These are phyloP conservation scores for Tolypocladium tropicale DNA, from an alignment of 2,329 filamentous ascomycete genomes.

Conservation along the genomic window DNA sequence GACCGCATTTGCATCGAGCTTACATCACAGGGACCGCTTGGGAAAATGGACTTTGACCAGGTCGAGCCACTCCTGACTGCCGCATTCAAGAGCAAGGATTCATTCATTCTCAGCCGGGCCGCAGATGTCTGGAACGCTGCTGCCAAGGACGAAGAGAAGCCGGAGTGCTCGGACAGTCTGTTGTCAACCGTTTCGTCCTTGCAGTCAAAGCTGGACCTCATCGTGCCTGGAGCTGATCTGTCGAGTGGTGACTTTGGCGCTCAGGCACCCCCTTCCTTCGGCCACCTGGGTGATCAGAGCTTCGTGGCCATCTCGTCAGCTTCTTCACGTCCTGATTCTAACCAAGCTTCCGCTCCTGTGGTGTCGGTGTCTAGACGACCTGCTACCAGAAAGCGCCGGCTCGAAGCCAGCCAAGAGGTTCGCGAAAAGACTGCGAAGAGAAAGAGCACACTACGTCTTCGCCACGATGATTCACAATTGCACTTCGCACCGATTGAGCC, in stretches of 20 bases:
- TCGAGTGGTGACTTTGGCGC: constrained; percentile 26
- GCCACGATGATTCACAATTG: constrained; percentile 76
- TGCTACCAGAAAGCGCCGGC: constrained; percentile 16
- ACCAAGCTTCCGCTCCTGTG: constrained; percentile 6
- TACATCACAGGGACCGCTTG: constrained; percentile 21
- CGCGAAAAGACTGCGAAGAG: constrained; percentile 14
- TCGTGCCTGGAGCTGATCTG: constrained; percentile 32
- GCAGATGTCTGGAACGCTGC: constrained; percentile 56
- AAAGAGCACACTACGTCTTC: constrained; percentile 39
- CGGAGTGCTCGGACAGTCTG: constrained; percentile 57
- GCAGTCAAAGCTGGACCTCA: constrained; percentile 38
- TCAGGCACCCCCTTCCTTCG: constrained; percentile 31
- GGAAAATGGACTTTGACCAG: constrained; percentile 34
- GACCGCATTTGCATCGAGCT: constrained; percentile 33
- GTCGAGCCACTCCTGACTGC: constrained; percentile 46
- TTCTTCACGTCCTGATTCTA: constrained; percentile 15
- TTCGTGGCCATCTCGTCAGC: constrained; percentile 19
- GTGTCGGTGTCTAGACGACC: constrained; percentile 10
- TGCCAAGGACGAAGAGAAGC: constrained; percentile 47
- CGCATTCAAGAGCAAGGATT: constrained; percentile 49
- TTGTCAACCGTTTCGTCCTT: constrained; percentile 52
- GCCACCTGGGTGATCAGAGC: constrained; percentile 37
- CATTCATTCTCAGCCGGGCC: constrained; percentile 39
- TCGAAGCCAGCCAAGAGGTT: constrained; percentile 16
- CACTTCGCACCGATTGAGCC: constrained; percentile 62